These are phyloP conservation scores for Colletotrichum eremochloae DNA, from an alignment of 2,329 filamentous ascomycete species.

Conservation along the genomic window DNA sequence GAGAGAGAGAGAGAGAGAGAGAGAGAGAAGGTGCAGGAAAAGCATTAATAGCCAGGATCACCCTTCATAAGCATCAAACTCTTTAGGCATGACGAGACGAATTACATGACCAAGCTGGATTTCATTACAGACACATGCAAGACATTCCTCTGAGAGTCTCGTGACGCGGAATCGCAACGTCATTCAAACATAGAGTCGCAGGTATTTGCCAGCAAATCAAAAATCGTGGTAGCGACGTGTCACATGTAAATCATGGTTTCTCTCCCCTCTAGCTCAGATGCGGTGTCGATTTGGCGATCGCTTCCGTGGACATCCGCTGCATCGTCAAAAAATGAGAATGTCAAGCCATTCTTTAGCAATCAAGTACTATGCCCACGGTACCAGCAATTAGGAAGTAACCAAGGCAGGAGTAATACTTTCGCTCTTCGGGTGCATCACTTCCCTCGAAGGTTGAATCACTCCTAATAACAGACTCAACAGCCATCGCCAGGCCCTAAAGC, in stretches of 20 bases:
- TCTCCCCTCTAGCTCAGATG: background rate
- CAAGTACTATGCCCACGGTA: background rate
- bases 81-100: background rate
- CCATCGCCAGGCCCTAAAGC: constrained; percentile 16
- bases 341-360: background rate
- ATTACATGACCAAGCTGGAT: background rate
- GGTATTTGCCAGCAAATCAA: background rate
- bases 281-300: background rate
- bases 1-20: no score
- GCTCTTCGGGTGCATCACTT: background rate
- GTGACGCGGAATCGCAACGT: background rate
- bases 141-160: background rate
- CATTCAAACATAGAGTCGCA: background rate
- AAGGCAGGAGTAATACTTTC: background rate
- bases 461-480: background rate
- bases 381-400: background rate
- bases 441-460: background rate
- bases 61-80: constrained; percentile 1
- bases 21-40: background rate
- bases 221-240: background rate
- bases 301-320: background rate
- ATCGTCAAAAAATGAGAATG: background rate
- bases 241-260: background rate
- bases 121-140: background rate
- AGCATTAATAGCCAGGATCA: constrained; percentile 7